A percentile compares a stretch with the other conserved stretches of the same genome.
Conservation (phyloP, 345 rosid genomes). For the Eucalyptus urophylla region DNA sequence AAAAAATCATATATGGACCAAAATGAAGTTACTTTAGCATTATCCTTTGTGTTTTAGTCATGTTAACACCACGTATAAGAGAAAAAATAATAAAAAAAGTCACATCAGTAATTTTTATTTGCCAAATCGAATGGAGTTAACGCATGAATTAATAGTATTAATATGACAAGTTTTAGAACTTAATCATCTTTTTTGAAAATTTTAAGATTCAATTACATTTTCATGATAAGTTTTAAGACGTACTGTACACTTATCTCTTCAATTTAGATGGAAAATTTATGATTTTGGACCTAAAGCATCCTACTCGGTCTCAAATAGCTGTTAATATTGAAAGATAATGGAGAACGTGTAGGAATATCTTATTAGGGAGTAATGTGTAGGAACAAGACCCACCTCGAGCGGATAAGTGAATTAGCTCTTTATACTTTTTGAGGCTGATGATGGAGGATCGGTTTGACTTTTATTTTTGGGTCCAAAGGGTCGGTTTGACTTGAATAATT, state of each 20-base stretch:
- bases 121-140: rapidly evolving
- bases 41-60: neutral
- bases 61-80: neutral
- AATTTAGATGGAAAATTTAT: neutral
- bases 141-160: rapidly evolving
- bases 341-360: neutral
- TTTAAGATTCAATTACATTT: rapidly evolving
- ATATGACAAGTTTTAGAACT: rapidly evolving
- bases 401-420: neutral
- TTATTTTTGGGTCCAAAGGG: neutral
- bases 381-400: neutral
- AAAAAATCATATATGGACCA: neutral
- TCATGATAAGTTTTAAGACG: no score
- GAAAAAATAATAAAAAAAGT: no score
- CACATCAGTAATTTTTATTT: neutral
- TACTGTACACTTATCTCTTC: no score
- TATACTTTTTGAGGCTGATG: neutral
- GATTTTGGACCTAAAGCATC: neutral
- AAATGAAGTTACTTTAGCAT: neutral
- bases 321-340: neutral
- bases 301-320: neutral
- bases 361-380: neutral
- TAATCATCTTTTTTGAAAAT: rapidly evolving
- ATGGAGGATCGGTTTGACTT: neutral
- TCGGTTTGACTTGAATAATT: neutral